These are phyloP conservation scores for Russula griseocarnosa DNA, from an alignment of 768 basidiomycete genomes.

Conservation along the genomic window DNA sequence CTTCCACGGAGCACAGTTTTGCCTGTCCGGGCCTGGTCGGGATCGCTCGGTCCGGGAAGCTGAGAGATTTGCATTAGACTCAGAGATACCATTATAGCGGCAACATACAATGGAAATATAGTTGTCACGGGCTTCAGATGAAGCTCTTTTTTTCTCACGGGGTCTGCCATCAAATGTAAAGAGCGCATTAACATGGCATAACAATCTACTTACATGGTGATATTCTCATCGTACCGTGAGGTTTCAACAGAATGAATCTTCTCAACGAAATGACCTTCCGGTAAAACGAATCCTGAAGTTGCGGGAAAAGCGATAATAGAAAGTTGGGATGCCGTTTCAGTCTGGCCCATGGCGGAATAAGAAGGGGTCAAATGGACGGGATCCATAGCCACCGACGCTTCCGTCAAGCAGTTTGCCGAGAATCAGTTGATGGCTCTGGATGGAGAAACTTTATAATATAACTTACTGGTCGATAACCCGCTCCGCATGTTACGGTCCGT, in stretches of 20 bases:
- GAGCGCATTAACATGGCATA: neutral
- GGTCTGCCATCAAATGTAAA: neutral
- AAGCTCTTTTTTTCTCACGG: neutral
- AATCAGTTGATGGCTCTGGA: slow-evolving; percentile 12
- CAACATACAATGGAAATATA: slow-evolving; percentile 5
- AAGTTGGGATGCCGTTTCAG: too few species aligned
- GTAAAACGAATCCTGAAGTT: too few species aligned
- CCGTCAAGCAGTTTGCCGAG: neutral
- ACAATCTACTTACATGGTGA: neutral
- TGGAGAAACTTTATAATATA: neutral
- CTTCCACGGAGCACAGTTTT: slow-evolving; percentile 38
- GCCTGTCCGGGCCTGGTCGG: slow-evolving; percentile 1
- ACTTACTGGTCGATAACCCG: slow-evolving; percentile 1
- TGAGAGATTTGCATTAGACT: neutral
- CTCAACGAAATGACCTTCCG: neutral
- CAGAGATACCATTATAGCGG: neutral
- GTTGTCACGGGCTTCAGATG: slow-evolving; percentile 1
- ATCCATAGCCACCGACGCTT: neutral
- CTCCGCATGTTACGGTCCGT: neutral
- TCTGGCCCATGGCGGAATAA: too few species aligned
- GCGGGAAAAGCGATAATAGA: too few species aligned
- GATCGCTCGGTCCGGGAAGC: neutral
- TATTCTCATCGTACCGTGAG: slow-evolving; percentile 10
- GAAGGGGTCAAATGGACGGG: too few species aligned
- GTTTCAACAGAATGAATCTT: slow-evolving; percentile 16